Conservation (phyloP, 805 yeast genomes). For the Maudiozyma turicensis region DNA sequence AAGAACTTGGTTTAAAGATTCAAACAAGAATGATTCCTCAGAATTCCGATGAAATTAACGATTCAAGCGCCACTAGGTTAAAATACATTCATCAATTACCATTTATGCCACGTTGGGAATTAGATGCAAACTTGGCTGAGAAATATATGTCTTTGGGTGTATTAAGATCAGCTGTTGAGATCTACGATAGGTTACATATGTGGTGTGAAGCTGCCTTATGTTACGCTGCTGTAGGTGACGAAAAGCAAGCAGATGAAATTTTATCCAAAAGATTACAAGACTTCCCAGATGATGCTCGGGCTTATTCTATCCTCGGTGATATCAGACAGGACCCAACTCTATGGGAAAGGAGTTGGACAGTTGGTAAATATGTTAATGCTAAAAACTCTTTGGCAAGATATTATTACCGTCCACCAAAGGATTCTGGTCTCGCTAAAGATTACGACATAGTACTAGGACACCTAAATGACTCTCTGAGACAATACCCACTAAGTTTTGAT, state of each 20-base stretch:
- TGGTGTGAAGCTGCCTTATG: constrained; percentile 83
- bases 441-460: constrained; percentile 48
- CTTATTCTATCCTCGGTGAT: constrained; percentile 79
- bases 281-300: constrained; percentile 72
- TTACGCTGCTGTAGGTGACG: constrained; percentile 76
- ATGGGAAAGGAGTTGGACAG: constrained; percentile 84
- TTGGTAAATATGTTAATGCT: constrained; percentile 76
- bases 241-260: constrained; percentile 51
- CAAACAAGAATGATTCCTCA: constrained; percentile 45
- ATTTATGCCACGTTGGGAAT: constrained; percentile 71
- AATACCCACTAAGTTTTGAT: constrained; percentile 64
- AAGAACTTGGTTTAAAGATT: constrained; percentile 69
- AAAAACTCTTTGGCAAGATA: constrained; percentile 72
- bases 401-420: constrained; percentile 54
- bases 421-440: constrained; percentile 43
- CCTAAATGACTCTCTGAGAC: constrained; percentile 62
- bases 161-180: constrained; percentile 76
- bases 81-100: constrained; percentile 67
- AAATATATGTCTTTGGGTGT: constrained; percentile 79
- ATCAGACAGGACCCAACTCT: constrained; percentile 60
- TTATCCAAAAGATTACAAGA: constrained; percentile 42
- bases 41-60: constrained; percentile 16
- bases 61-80: constrained; percentile 43
- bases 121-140: constrained; percentile 78
- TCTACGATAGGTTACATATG: constrained; percentile 70